Conservation (phyloP, 1,284 basidiomycete genomes). For the Exobasidium rhododendri region DNA sequence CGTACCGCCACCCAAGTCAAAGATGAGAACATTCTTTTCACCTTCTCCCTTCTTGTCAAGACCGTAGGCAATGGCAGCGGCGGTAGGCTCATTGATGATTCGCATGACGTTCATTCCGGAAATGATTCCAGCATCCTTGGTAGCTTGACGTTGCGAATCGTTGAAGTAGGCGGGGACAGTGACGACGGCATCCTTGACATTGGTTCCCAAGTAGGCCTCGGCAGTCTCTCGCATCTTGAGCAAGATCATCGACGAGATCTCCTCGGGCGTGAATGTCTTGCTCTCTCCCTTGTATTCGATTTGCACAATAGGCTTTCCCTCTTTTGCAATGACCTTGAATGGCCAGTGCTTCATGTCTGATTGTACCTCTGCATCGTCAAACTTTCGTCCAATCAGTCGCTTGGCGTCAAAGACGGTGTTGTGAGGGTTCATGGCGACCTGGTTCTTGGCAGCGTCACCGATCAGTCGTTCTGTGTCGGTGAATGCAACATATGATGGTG, state of each 20-base stretch:
- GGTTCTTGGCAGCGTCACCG: constrained; percentile 90
- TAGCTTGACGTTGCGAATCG: constrained; percentile 92
- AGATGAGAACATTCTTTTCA: constrained; percentile 91
- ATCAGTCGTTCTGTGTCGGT: constrained; percentile 85
- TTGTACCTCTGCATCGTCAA: constrained; percentile 82
- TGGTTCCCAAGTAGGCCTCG: constrained; percentile 85
- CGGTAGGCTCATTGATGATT: constrained; percentile 95
- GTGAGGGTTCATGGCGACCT: constrained; percentile 65
- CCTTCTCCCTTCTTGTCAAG: constrained; percentile 77
- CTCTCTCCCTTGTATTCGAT: constrained; percentile 86
- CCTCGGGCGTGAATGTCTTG: constrained; percentile 92
- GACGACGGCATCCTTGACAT: constrained; percentile 82
- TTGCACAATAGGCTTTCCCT: constrained; percentile 79
- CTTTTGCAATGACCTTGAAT: constrained; percentile 79
- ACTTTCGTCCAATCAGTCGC: constrained; percentile 84
- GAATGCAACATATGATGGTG: constrained; percentile 64
- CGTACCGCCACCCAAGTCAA: constrained; percentile 97
- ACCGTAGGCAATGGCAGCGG: constrained; percentile 91
- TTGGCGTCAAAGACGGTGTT: constrained; percentile 77
- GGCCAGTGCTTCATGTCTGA: constrained; percentile 92
- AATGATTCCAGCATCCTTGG: constrained; percentile 88
- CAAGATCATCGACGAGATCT: constrained; percentile 96
- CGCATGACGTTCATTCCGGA: constrained; percentile 87
- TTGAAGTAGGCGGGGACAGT: constrained; percentile 85
- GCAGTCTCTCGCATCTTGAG: constrained; percentile 98